Evolutionary conservation across 2,329 filamentous ascomycete species (phyloP).

Genomic region (Claviceps spartinae): DNA sequence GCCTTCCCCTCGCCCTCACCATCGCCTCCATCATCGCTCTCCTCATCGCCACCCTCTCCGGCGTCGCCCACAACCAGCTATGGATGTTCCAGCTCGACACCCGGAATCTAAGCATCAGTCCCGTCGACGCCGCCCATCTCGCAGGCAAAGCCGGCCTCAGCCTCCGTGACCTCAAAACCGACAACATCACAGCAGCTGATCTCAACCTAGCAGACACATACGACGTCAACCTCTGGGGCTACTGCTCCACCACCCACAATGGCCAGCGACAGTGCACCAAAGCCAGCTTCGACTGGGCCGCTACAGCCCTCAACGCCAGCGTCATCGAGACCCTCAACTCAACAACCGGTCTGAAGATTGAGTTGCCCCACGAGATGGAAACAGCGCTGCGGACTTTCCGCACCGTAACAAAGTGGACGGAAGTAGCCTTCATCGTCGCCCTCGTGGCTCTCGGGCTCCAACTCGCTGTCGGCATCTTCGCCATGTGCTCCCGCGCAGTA

Average conservation of each 20-base stretch:
- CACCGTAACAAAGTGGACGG: conserved; percentile 66
- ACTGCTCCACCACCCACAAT: conserved; percentile 53
- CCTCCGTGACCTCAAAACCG: conserved; percentile 14
- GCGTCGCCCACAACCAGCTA: conserved; percentile 41
- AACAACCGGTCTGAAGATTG: conserved; percentile 38
- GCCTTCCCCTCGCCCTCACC: conserved; percentile 72
- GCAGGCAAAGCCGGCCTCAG: conserved; percentile 16
- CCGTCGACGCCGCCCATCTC: conserved; percentile 22
- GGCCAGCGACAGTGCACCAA: conserved; percentile 51
- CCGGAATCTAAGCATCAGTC: conserved; percentile 36
- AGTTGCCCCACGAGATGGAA: conserved; percentile 53
- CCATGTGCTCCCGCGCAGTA: conserved; percentile 69
- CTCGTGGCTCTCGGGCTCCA: conserved; percentile 56
- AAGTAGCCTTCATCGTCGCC: conserved; percentile 65
- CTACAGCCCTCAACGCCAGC: conserved; percentile 52
- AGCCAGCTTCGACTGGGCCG: conserved; percentile 63
- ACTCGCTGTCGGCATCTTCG: conserved; percentile 66
- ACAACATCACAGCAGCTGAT: conserved; percentile 42
- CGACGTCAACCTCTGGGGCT: conserved; percentile 74
- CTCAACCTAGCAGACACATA: conserved; percentile 63
- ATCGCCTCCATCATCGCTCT: conserved; percentile 62
- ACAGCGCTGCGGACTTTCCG: conserved; percentile 60
- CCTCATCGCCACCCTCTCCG: conserved; percentile 41
- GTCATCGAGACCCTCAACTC: conserved; percentile 39
- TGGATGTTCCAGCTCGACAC: conserved; percentile 50